Base-by-base conservation (phyloP, 2,329 filamentous ascomycete genomes). In the Aotearoamyces nothofagi region DNA sequence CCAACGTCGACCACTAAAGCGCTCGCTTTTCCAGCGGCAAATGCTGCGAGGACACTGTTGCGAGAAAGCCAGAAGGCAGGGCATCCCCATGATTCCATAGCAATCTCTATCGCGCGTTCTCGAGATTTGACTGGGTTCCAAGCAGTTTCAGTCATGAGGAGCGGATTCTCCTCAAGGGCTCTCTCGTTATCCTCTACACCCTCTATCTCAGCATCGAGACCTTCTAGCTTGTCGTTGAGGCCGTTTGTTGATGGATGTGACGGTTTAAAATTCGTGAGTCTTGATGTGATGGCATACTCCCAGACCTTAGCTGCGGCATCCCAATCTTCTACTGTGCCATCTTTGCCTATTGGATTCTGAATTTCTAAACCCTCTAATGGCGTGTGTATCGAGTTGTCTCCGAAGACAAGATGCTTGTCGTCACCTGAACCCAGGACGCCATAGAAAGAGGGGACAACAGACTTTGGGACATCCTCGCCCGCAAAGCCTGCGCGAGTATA, bases 401-500 rank as follows among this genome's bases (percentile, higher is more conserved):
- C 90, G 46, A 86, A 96, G 34, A 90, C 54, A 17, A 64, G 55
- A n/a, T n/a, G n/a, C 38, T 64, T 61, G 43, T 57, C 45, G 27
- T 66, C 61, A 14, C 57, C 58, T 24, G 63, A 55, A 32, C 53
- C 56, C 32, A 58, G 58, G 31, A 66, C 46, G 31, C 80, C 86
- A 57, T 98, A 98, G 58, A 79, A 83, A 24, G 84, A 90, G 15
- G 87, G 86, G 33, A 92, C 68, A 33, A 96, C 75, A 16, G 82
- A 84, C 61, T 96, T 96, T 43, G 90, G 90, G 1, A 84, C 78
- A 57, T 98, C 90, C 68, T 98, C 92, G 49, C 92, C 90, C 9
- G 92, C 92, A 49, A 96, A 98, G 33, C 90, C 90, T 35, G 86
- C 90, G 56, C 92, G 84, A 22, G 81, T 86, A 42, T 74, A 78